Evolutionary conservation across 139 green algal genomes (phyloP).

Genomic region (Micromonas pusilla): DNA sequence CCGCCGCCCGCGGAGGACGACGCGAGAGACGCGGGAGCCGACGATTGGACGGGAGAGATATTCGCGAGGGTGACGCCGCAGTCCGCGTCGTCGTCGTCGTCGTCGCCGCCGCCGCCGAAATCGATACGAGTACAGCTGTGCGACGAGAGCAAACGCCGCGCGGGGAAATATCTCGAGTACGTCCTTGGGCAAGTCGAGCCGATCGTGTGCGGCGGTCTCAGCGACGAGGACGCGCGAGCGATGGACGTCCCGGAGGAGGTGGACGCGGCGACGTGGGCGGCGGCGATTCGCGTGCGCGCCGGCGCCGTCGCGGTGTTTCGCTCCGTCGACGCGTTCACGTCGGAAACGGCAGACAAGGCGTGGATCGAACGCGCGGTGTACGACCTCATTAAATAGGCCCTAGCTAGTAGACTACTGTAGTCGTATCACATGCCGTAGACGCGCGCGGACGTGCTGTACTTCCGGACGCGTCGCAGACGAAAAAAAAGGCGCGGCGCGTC

Average conservation of each 20-base stretch:
- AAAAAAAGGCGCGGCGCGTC: no score
- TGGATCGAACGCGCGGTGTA: no score
- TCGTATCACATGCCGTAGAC: no score
- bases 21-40: background rate
- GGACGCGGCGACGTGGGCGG: background rate
- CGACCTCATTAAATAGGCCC: no score
- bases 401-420: no score
- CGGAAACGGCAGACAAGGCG: no score
- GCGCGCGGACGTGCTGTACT: no score
- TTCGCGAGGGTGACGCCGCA: background rate
- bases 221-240: background rate
- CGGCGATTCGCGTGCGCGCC: background rate
- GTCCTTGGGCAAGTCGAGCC: background rate
- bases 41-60: background rate
- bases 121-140: background rate
- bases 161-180: slow-evolving; percentile 1
- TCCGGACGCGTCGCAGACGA: no score
- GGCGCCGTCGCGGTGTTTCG: background rate
- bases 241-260: background rate
- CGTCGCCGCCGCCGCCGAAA: background rate
- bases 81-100: background rate
- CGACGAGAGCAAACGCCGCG: background rate
- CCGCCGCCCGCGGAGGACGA: no score
- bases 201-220: background rate
- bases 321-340: no score